Conservation (phyloP, 352 stramenopile genomes). For the Phytopythium helicoides region DNA sequence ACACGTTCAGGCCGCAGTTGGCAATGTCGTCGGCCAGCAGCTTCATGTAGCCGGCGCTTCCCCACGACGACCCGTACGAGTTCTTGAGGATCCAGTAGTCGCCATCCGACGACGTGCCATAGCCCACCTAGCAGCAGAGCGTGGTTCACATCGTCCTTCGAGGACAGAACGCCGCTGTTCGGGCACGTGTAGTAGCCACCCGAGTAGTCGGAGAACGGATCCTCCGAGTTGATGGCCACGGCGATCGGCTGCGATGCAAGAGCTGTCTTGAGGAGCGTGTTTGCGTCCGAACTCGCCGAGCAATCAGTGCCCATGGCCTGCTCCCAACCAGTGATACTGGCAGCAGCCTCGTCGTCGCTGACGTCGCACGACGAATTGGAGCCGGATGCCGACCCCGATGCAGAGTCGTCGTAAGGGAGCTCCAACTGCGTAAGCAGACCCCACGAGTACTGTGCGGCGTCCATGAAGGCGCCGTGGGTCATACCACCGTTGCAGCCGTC, state of each 20-base stretch:
- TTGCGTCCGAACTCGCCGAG: slow-evolving; percentile 43
- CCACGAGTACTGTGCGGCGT: slow-evolving; percentile 56
- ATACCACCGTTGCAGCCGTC: slow-evolving; percentile 78
- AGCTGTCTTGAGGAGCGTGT: slow-evolving; percentile 46
- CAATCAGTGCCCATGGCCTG: slow-evolving; percentile 66
- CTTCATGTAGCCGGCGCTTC: slow-evolving; percentile 62
- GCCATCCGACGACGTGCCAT: slow-evolving; percentile 45
- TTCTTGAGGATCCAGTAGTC: slow-evolving; percentile 87
- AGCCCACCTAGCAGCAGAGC: slow-evolving; percentile 73
- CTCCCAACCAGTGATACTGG: slow-evolving; percentile 68
- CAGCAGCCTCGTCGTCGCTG: slow-evolving; percentile 46
- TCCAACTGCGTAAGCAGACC: slow-evolving; percentile 64
- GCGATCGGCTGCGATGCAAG: slow-evolving; percentile 66
- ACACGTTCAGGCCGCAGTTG: slow-evolving; percentile 81
- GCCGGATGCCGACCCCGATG: slow-evolving; percentile 11
- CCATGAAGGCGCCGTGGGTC: slow-evolving; percentile 78
- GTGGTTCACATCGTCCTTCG: slow-evolving; percentile 74
- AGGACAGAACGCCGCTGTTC: slow-evolving; percentile 54
- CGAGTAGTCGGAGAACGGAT: slow-evolving; percentile 69
- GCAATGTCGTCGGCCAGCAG: slow-evolving; percentile 63
- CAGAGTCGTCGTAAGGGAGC: slow-evolving; percentile 69
- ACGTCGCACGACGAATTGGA: slow-evolving; percentile 33
- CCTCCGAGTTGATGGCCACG: slow-evolving; percentile 73
- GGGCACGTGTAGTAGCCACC: slow-evolving; percentile 69
- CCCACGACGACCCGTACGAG: slow-evolving; percentile 73